phyloP scores from a whole-genome alignment of 73 alveolate species.

The Stentor coeruleus region DNA sequence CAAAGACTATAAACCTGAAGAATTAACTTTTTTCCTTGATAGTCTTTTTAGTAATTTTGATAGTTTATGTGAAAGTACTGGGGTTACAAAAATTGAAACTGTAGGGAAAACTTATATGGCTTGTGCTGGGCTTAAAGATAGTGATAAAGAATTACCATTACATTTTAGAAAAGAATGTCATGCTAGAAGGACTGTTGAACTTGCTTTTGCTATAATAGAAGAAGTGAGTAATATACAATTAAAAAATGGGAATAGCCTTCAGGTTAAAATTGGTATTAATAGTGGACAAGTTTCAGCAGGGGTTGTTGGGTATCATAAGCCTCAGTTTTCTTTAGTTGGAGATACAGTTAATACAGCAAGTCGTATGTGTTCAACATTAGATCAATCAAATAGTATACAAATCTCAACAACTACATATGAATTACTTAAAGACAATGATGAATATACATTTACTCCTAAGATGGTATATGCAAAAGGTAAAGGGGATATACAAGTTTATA shows the following conservation, averaged over 20 bases:
- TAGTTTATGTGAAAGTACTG: constrained; percentile 47
- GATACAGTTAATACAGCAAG: constrained; percentile 98
- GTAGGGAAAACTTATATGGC: constrained; percentile 85
- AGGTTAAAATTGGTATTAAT: constrained; percentile 95
- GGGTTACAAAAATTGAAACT: constrained; percentile 69
- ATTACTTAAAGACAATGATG: background rate
- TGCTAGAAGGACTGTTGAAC: constrained; percentile 3
- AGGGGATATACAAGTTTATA: background rate
- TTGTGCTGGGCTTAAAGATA: constrained; percentile 74
- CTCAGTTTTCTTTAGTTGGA: constrained; percentile 97
- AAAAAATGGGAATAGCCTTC: constrained; percentile 1
- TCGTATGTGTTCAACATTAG: constrained; percentile 90
- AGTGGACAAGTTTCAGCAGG: constrained; percentile 97
- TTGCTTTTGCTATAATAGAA: constrained; percentile 6
- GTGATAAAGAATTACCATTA: constrained; percentile 37
- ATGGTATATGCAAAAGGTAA: constrained; percentile 28
- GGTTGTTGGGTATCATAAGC: constrained; percentile 97
- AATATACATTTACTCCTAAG: background rate
- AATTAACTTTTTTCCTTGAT: constrained; percentile 54
- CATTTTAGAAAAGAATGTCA: constrained; percentile 31
- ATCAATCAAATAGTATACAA: background rate
- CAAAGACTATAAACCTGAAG: constrained; percentile 41
- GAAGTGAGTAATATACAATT: background rate
- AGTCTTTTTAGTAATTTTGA: constrained; percentile 68
- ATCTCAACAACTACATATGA: background rate